A percentile compares a stretch with the other conserved stretches of the same genome.
Evolutionary conservation across 345 rosid species (phyloP).

Genomic region (Populus pruinosa): DNA sequence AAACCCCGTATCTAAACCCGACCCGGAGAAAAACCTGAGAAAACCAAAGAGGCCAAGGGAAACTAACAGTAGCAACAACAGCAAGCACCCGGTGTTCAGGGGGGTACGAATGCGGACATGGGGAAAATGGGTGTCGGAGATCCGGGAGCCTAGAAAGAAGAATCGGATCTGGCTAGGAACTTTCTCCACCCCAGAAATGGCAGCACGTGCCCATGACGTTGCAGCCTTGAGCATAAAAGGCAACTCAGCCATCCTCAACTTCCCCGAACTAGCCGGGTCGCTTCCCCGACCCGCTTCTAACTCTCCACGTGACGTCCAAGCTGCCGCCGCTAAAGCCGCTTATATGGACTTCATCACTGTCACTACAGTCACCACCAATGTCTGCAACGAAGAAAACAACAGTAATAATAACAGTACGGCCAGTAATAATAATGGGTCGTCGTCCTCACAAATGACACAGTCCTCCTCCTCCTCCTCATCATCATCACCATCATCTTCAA

Average conservation of each 20-base stretch:
- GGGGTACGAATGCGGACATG: constrained; percentile 92
- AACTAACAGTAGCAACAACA: constrained; percentile 10
- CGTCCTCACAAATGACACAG: constrained; percentile 13
- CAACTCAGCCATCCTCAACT: constrained; percentile 70
- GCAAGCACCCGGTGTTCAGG: constrained; percentile 58
- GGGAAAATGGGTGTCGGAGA: constrained; percentile 99
- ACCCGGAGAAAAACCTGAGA: constrained; percentile 3
- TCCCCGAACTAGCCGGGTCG: constrained; percentile 66
- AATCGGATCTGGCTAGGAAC: constrained; percentile 97
- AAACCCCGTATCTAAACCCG: not conserved
- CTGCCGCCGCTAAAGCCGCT: constrained; percentile 90
- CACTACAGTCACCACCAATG: not conserved
- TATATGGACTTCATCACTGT: constrained; percentile 39
- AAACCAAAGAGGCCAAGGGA: not conserved
- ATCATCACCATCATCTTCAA: constrained; percentile 5
- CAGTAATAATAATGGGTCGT: not conserved
- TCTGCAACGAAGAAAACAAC: not conserved
- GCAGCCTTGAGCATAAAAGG: constrained; percentile 90
- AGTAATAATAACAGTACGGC: not conserved
- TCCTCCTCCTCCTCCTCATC: constrained; percentile 10
- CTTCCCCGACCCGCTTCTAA: constrained; percentile 76
- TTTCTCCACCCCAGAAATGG: constrained; percentile 86
- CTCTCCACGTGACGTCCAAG: constrained; percentile 85
- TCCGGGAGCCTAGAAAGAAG: constrained; percentile 92
- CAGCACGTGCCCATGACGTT: constrained; percentile 98